These are phyloP conservation scores for Paraleonurus japonicus DNA, from an alignment of 257 asterid genomes.

Conservation along the genomic window DNA sequence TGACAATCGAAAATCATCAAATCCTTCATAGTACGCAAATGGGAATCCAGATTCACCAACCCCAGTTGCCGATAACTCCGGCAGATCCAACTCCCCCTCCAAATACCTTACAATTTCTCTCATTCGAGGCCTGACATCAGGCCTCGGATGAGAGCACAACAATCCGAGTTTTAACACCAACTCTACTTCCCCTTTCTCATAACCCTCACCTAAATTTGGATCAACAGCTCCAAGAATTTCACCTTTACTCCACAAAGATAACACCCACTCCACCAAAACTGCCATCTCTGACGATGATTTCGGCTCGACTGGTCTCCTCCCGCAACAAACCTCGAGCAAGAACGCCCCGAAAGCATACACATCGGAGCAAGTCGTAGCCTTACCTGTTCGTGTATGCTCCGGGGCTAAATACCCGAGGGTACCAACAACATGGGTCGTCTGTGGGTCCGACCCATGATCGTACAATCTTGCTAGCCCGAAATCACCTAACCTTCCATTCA, in stretches of 20 bases:
- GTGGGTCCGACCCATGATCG: slow-evolving; percentile 69
- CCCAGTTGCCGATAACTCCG: slow-evolving; percentile 40
- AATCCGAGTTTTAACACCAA: slow-evolving; percentile 57
- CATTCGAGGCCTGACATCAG: slow-evolving; percentile 50
- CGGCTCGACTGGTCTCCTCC: slow-evolving; percentile 60
- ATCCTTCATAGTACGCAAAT: slow-evolving; percentile 29
- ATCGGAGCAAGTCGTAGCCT: slow-evolving; percentile 57
- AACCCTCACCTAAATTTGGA: slow-evolving; percentile 38
- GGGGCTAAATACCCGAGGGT: slow-evolving; percentile 76
- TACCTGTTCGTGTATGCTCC: slow-evolving; percentile 57
- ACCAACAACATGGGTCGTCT: slow-evolving; percentile 66
- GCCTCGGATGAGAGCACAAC: slow-evolving; percentile 47
- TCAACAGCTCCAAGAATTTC: slow-evolving; percentile 47
- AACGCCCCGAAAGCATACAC: slow-evolving; percentile 68
- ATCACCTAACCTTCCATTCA: slow-evolving; percentile 57
- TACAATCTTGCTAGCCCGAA: slow-evolving; percentile 64
- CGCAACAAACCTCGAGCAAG: slow-evolving; percentile 64
- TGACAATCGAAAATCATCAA: slow-evolving; percentile 40
- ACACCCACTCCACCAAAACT: slow-evolving; percentile 57
- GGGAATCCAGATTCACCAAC: slow-evolving; percentile 24
- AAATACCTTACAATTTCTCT: slow-evolving; percentile 42
- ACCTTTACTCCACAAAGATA: slow-evolving; percentile 43
- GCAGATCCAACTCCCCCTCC: slow-evolving; percentile 43
- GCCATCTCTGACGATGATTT: slow-evolving; percentile 25
- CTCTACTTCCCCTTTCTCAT: slow-evolving; percentile 38